Base-by-base conservation (phyloP, 1,284 basidiomycete genomes). In the Malassezia japonica region DNA sequence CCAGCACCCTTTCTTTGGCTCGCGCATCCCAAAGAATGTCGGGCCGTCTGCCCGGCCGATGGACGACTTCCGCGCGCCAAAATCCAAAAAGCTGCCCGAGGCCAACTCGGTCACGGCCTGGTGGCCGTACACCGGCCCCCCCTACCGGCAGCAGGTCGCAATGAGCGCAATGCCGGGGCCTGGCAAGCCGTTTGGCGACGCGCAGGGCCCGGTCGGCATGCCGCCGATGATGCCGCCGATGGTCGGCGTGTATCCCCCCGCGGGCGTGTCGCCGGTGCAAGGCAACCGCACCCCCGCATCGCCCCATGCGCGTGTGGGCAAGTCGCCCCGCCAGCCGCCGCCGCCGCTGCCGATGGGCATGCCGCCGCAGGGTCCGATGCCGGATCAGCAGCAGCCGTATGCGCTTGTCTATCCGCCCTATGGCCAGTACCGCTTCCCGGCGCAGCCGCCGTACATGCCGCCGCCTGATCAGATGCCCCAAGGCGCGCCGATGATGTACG, bases 1-100 rank as follows among this genome's bases (percentile, higher is more conserved):
- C 2, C 78, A 81, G 15, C 88, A 91, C 69, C 83, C 85, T 10
- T 95, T 94, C 83, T 94, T 91, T 72, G 86, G 86, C 43, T 78
- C 81, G 34, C 82, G 83, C 32, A 74, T 78, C 21, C 70, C 75
- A 33, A 80, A 84, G 72, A 87, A 87, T 78, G 84, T 85, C 75
- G 36, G 54, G 2, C 46, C 50, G 12, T 51, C 80, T 18, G 81
- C 88, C 36, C 84, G 87, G 68, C 79, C 89, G 64, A 86, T 89
- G 75, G 86, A 91, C 63, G 90, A 94, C 66, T 95, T 94, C 73
- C 92, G 90, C 74, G 87, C 89, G 23, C 91, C 88, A 79, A 88
- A 89, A 75, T 81, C 83, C 65, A 80, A 80, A 70, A 88, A 87
- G 74, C 82, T 88, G 48, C 79, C 79, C 6, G 84, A 86, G 53